Evolutionary conservation across 2,329 filamentous ascomycete genomes (phyloP).

Genomic region (Aureobasidium musti): DNA sequence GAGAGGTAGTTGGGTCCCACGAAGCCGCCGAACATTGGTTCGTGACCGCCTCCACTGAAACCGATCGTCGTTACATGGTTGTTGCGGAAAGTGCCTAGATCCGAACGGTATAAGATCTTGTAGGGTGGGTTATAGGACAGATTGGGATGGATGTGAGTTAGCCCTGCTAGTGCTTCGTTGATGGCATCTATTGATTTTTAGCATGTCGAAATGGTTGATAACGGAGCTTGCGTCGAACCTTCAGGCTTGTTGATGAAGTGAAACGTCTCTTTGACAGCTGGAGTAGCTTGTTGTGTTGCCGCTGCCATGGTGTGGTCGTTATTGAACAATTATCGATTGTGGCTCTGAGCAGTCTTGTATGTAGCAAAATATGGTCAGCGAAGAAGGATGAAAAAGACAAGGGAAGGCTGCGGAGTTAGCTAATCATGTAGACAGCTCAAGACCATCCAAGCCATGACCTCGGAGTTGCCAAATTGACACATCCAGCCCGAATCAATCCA

Average conservation of each 20-base stretch:
- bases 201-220: not conserved
- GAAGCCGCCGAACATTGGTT: constrained; percentile 65
- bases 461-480: constrained; percentile 18
- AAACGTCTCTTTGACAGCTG: constrained; percentile 38
- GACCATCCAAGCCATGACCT: not conserved
- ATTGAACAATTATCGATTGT: fast-evolving
- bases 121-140: constrained; percentile 42
- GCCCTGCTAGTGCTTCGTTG: constrained; percentile 42
- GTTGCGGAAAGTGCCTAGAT: constrained; percentile 38
- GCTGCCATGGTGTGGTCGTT: constrained; percentile 3
- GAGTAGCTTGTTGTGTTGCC: not conserved
- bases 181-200: constrained; percentile 36
- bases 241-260: constrained; percentile 43
- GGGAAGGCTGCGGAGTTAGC: not conserved
- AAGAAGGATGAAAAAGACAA: no score
- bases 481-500: not conserved
- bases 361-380: not conserved
- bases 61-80: constrained; percentile 43
- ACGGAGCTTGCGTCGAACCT: not conserved
- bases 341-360: not conserved
- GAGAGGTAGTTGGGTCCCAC: constrained; percentile 64
- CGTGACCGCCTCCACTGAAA: constrained; percentile 47
- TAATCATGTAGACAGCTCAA: constrained; percentile 16
- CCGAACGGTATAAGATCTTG: constrained; percentile 43
- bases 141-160: constrained; percentile 41